phyloP scores from a whole-genome alignment of 1,284 basidiomycete genomes.

The Moniliophthora roreri region DNA sequence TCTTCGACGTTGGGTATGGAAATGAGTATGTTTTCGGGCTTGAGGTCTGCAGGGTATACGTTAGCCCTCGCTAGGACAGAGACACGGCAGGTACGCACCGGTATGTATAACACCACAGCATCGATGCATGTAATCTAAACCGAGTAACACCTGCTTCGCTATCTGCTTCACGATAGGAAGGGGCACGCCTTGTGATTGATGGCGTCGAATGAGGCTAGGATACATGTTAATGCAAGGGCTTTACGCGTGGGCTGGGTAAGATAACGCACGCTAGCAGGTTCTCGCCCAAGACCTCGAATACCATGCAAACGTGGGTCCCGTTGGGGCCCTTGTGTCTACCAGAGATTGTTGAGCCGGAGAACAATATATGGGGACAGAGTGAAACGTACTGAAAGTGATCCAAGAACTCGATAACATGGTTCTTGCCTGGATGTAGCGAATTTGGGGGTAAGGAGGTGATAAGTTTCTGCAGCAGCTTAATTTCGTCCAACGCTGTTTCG shows the following conservation, averaged over 20 bases:
- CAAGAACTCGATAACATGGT: not conserved
- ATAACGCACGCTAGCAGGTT: slow-evolving; percentile 80
- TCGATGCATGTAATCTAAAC: slow-evolving; percentile 96
- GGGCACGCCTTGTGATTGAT: slow-evolving; percentile 93
- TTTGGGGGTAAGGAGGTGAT: slow-evolving; percentile 27
- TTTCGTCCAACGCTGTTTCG: slow-evolving; percentile 97
- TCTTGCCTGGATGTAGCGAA: not conserved
- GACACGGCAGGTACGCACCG: too few relatives aligned
- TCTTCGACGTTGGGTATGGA: slow-evolving; percentile 97
- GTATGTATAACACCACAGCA: slow-evolving; percentile 96
- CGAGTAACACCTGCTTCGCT: slow-evolving; percentile 93
- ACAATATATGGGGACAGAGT: too few relatives aligned
- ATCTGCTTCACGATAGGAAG: slow-evolving; percentile 95
- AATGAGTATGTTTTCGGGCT: slow-evolving; percentile 98
- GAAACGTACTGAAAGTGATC: slow-evolving; percentile 51
- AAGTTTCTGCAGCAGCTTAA: slow-evolving; percentile 94
- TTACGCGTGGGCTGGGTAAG: too few relatives aligned
- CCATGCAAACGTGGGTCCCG: slow-evolving; percentile 98
- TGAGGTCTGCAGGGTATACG: slow-evolving; percentile 87
- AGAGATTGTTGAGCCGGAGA: too few relatives aligned
- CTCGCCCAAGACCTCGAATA: slow-evolving; percentile 98
- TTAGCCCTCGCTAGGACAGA: too few relatives aligned
- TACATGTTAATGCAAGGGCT: too few relatives aligned
- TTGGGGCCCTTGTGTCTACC: slow-evolving; percentile 96
- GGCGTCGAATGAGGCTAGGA: slow-evolving; percentile 80